Evolutionary conservation across 1,284 basidiomycete species (phyloP).

Genomic region (Quambalaria eucalypti): DNA sequence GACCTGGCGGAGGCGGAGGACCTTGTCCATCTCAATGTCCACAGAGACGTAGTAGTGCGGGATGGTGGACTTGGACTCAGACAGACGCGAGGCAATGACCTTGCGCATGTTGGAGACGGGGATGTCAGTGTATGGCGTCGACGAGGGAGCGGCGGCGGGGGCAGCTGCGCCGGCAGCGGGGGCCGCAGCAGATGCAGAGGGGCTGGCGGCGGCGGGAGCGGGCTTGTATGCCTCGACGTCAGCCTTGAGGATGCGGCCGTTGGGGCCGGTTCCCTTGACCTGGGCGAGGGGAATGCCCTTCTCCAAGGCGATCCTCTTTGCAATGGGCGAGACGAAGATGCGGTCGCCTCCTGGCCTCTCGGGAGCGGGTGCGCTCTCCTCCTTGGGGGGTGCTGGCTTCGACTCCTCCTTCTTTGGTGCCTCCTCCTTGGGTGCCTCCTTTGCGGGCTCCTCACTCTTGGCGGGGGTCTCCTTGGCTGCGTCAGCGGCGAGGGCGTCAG

Average conservation of each 20-base stretch:
- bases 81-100: slow-evolving; percentile 78
- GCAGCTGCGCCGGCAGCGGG: slow-evolving; percentile 11
- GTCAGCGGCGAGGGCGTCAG: slow-evolving; percentile 65
- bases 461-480: slow-evolving; percentile 18
- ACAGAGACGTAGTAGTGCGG: slow-evolving; percentile 98
- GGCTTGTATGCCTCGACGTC: slow-evolving; percentile 77
- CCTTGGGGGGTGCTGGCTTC: slow-evolving; percentile 18
- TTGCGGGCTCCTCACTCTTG: not conserved
- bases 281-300: slow-evolving; percentile 82
- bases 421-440: slow-evolving; percentile 50
- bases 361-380: slow-evolving; percentile 41
- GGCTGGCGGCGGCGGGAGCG: slow-evolving; percentile 18
- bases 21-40: slow-evolving; percentile 94
- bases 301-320: slow-evolving; percentile 92
- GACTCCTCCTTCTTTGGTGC: slow-evolving; percentile 46
- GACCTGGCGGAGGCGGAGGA: slow-evolving; percentile 82
- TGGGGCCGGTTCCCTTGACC: slow-evolving; percentile 87
- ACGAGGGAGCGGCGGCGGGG: slow-evolving; percentile 37
- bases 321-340: slow-evolving; percentile 88
- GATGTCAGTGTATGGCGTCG: slow-evolving; percentile 72
- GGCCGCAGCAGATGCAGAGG: slow-evolving; percentile 14
- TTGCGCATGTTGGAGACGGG: slow-evolving; percentile 94
- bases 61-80: slow-evolving; percentile 82
- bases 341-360: slow-evolving; percentile 22
- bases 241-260: slow-evolving; percentile 83